Evolutionary conservation across 257 asterid species (phyloP), one percentile per base, ranked within the genome.

Genomic region (Nicotiana otophora): DNA sequence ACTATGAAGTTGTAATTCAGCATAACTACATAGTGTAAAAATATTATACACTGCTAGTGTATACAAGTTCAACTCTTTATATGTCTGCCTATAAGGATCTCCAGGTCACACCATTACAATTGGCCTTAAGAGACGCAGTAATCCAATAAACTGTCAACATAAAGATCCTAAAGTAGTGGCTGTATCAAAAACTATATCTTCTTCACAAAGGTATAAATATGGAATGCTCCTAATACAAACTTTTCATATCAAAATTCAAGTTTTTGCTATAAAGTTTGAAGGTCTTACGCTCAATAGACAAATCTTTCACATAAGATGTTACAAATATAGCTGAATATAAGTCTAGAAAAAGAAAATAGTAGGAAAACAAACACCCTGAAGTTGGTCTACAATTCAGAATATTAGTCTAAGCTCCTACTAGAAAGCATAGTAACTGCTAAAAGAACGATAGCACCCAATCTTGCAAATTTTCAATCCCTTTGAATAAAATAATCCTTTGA

Each of bases 311-410:
- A 46, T 4, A 46, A 46, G 26, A 46, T 89, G 87, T 83, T 87
- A 81, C 86, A 93, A 48, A 69, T 81, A 84, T 16, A 90, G 78
- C 20, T 90, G 81, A 77, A 91, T 83, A 23, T 23, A 96, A 10
- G 90, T 89, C 95, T 92, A 93, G 83, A 88, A 83, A 82, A 87
- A 87, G 89, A 34, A 12, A 85, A 34, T 31, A 88, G 86, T 31
- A 75, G 84, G 65, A 83, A 8, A 63, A 88, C 34, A 62, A 91
- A 91, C n/a, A 85, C 16, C 85, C 91, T 23, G 26, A 23, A 23
- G 26, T 23, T 23, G 26, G 26, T 23, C 26, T 23, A 23, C 26
- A 23, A 23, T 23, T 23, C 26, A 23, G 1, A 23, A 23, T 23
- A 23, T 23, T 23, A 23, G 26, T 23, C 48, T 7, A 39, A 39